Conservation (phyloP, 2,329 filamentous ascomycete species). For the Fusarium mangiferae region DNA sequence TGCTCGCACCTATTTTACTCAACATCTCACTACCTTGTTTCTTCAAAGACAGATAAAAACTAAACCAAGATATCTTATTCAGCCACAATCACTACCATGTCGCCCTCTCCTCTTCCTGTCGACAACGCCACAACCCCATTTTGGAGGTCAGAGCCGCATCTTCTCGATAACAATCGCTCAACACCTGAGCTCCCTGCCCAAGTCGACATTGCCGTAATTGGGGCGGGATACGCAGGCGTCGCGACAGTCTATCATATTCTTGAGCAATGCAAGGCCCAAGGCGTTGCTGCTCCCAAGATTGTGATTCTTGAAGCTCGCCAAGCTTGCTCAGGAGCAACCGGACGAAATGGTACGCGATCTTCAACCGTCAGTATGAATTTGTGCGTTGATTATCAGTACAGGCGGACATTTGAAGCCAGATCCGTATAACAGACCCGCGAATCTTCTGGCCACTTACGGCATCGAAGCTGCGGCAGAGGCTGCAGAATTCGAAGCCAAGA, state of each 20-base stretch:
- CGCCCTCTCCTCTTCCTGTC: neutral
- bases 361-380: rapidly evolving
- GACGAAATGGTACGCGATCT: neutral
- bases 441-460: neutral
- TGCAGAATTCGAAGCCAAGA: neutral
- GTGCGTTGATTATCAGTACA: rapidly evolving
- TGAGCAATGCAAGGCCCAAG: neutral
- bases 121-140: neutral
- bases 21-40: neutral
- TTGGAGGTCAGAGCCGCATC: neutral
- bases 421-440: neutral
- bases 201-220: neutral
- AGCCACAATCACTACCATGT: neutral
- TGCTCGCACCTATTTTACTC: neutral
- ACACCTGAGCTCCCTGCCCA: neutral
- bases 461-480: neutral
- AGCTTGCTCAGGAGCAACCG: neutral
- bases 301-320: conserved; percentile 5
- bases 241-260: neutral
- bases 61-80: neutral
- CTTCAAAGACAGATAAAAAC: neutral
- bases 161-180: neutral
- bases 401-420: neutral
- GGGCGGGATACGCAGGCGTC: neutral
- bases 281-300: neutral